phyloP scores from a whole-genome alignment of 345 rosid species.

The Erucastrum elatum region DNA sequence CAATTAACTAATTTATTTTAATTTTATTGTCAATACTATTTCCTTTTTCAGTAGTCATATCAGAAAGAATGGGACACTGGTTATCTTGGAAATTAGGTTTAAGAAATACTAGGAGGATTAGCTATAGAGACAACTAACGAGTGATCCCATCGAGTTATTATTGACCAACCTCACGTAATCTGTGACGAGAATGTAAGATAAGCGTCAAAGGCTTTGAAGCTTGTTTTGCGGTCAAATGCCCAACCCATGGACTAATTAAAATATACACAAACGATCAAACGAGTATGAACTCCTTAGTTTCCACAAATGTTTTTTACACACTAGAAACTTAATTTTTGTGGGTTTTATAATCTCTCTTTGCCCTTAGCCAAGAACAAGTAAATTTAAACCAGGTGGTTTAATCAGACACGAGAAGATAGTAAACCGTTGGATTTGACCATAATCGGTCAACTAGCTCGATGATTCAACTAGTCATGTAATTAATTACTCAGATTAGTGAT shows the following conservation, averaged over 20 bases:
- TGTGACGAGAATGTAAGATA: constrained; percentile 1
- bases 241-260: constrained; percentile 15
- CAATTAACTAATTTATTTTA: neutral
- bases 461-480: neutral
- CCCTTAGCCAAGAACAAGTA: neutral
- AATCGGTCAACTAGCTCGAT: neutral
- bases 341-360: neutral
- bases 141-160: neutral
- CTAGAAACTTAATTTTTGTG: neutral
- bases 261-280: neutral
- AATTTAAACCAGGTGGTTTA: neutral
- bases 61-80: neutral
- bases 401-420: neutral
- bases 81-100: neutral
- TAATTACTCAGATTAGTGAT: neutral
- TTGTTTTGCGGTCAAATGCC: constrained; percentile 24
- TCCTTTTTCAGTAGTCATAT: neutral
- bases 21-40: neutral
- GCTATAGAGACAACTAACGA: neutral
- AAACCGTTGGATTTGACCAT: neutral
- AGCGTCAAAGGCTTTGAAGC: constrained; percentile 29
- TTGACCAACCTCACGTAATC: constrained; percentile 14
- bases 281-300: neutral
- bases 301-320: neutral
- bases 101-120: neutral